These are phyloP conservation scores for Puya raimondii DNA, from an alignment of 176 grass and related monocot species.

Conservation along the genomic window DNA sequence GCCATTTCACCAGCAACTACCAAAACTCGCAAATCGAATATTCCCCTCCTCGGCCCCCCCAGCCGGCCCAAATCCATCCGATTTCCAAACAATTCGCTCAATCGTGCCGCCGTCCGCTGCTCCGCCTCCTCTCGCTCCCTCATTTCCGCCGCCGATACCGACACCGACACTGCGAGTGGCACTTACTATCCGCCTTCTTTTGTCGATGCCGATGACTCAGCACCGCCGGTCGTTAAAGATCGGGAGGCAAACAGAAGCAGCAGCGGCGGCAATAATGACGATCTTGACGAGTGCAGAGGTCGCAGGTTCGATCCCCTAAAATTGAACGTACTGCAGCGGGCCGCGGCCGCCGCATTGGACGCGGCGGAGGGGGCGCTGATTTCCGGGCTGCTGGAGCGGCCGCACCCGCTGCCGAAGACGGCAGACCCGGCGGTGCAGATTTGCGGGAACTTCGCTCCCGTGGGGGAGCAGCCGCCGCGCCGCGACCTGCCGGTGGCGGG, in stretches of 20 bases:
- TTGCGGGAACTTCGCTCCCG: conserved; percentile 74
- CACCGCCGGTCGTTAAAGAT: neutral
- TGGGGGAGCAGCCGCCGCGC: conserved; percentile 31
- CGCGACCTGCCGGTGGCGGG: conserved; percentile 30
- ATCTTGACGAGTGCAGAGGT: neutral
- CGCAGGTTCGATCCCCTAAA: neutral
- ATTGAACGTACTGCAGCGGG: conserved; percentile 54
- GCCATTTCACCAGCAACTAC: neutral
- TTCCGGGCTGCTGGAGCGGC: conserved; percentile 37
- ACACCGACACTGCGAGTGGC: too few species aligned
- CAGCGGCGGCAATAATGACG: neutral
- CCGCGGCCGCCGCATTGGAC: conserved; percentile 48
- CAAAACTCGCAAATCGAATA: neutral
- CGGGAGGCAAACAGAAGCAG: neutral
- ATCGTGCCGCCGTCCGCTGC: neutral
- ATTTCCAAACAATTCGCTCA: neutral
- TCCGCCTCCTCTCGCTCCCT: neutral
- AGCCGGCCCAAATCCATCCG: neutral
- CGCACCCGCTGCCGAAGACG: conserved; percentile 36
- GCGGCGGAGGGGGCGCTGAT: conserved; percentile 40
- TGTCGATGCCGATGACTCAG: neutral
- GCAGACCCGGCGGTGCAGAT: conserved; percentile 74
- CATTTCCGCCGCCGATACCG: neutral
- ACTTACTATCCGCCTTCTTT: neutral
- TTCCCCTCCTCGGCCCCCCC: neutral